Evolutionary conservation across 2,329 filamentous ascomycete species (phyloP).

Genomic region (Colletotrichum horii): DNA sequence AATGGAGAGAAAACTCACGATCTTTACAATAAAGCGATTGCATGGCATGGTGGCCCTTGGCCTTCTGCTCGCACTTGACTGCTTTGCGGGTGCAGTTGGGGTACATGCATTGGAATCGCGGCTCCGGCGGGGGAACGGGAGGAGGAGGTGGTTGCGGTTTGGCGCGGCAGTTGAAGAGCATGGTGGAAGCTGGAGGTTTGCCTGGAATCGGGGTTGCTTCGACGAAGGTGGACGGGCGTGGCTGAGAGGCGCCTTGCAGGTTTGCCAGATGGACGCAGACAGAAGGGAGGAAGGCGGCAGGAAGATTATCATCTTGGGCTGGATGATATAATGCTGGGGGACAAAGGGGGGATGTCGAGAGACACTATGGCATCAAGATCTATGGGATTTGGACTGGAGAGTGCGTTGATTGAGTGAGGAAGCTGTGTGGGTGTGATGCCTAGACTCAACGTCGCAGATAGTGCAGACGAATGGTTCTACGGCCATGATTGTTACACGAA

Average conservation of each 20-base stretch:
- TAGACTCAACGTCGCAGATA: neutral
- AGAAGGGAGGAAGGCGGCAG: neutral
- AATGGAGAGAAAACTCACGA: neutral
- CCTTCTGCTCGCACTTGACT: conserved; percentile 16
- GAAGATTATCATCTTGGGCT: neutral
- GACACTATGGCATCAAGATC: neutral
- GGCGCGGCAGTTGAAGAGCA: conserved; percentile 23
- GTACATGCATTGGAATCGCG: neutral
- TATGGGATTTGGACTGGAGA: neutral
- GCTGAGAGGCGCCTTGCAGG: neutral
- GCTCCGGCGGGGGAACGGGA: neutral
- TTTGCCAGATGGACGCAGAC: neutral
- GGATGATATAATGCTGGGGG: neutral
- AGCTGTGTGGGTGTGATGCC: neutral
- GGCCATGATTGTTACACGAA: neutral
- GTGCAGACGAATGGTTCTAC: neutral
- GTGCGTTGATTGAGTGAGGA: neutral
- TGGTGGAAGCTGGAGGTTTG: neutral
- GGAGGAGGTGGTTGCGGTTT: neutral
- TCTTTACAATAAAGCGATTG: conserved; percentile 24
- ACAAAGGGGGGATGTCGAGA: neutral
- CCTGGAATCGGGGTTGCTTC: neutral
- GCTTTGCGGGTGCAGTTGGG: conserved; percentile 8
- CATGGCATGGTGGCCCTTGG: neutral
- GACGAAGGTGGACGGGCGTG: neutral